These are phyloP conservation scores for Sporisorium sorghi DNA, from an alignment of 1,284 basidiomycete genomes.

Conservation along the genomic window DNA sequence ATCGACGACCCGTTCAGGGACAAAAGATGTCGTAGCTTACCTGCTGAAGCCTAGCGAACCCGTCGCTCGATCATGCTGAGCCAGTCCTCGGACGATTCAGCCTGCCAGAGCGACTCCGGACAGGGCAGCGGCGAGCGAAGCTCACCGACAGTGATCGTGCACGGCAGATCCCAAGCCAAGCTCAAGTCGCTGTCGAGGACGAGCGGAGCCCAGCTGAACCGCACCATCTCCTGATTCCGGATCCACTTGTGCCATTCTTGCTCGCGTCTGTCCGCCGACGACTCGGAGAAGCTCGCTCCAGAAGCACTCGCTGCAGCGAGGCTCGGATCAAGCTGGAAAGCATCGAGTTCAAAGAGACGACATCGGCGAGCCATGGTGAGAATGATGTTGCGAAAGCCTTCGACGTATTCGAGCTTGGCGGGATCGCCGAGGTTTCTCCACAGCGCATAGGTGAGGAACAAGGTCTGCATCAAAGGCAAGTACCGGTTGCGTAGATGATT, in stretches of 20 bases:
- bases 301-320: background rate
- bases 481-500: conserved; percentile 9
- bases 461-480: conserved; percentile 8
- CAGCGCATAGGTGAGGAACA: conserved; percentile 9
- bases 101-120: conserved; percentile 1
- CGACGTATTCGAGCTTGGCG: conserved; percentile 14
- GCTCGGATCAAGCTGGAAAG: background rate
- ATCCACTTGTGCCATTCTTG: conserved; percentile 8
- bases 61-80: no score
- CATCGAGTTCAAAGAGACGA: conserved; percentile 5
- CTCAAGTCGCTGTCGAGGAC: conserved; percentile 9
- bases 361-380: conserved; percentile 11
- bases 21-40: background rate
- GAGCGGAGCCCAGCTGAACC: conserved; percentile 1
- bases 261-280: background rate
- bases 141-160: background rate
- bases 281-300: no score
- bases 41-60: no score
- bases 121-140: conserved; percentile 6
- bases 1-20: background rate
- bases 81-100: conserved; percentile 5
- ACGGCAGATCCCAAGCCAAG: conserved; percentile 11
- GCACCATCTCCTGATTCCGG: conserved; percentile 8
- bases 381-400: conserved; percentile 10
- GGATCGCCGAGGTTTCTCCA: conserved; percentile 11